Evolutionary conservation across 768 basidiomycete species (phyloP).

Genomic region (Chalciporus pseudorubinellus): DNA sequence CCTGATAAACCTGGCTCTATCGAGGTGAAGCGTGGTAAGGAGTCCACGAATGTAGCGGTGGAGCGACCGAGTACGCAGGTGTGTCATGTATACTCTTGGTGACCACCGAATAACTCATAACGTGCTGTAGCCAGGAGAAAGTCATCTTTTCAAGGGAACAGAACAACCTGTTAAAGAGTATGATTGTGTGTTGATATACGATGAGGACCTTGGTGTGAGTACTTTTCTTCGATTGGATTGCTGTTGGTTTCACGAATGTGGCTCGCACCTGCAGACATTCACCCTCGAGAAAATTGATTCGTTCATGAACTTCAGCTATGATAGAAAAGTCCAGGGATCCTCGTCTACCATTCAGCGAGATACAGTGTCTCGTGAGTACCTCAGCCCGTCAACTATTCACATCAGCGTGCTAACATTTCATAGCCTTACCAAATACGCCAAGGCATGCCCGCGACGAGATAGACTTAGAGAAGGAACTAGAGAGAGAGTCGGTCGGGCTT

Average conservation of each 20-base stretch:
- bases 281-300: conserved; percentile 77
- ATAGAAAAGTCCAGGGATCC: conserved; percentile 40
- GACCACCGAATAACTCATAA: background rate
- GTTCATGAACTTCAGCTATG: conserved; percentile 51
- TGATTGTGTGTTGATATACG: conserved; percentile 79
- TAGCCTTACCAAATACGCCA: conserved; percentile 21
- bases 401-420: conserved; percentile 3
- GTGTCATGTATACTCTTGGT: background rate
- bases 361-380: conserved; percentile 23
- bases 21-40: conserved; percentile 54
- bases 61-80: conserved; percentile 71
- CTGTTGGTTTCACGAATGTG: conserved; percentile 7
- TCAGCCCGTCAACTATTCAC: background rate
- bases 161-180: conserved; percentile 62
- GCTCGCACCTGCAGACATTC: conserved; percentile 54
- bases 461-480: conserved; percentile 30
- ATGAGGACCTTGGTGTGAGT: conserved; percentile 68
- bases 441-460: conserved; percentile 27
- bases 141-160: conserved; percentile 52
- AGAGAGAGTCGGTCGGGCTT: conserved; percentile 24
- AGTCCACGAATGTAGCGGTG: conserved; percentile 51
- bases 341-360: conserved; percentile 17
- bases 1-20: conserved; percentile 61
- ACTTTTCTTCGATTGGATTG: background rate
- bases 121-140: conserved; percentile 46